phyloP scores from a whole-genome alignment of 768 basidiomycete genomes.

The Podaxis rugospora region DNA sequence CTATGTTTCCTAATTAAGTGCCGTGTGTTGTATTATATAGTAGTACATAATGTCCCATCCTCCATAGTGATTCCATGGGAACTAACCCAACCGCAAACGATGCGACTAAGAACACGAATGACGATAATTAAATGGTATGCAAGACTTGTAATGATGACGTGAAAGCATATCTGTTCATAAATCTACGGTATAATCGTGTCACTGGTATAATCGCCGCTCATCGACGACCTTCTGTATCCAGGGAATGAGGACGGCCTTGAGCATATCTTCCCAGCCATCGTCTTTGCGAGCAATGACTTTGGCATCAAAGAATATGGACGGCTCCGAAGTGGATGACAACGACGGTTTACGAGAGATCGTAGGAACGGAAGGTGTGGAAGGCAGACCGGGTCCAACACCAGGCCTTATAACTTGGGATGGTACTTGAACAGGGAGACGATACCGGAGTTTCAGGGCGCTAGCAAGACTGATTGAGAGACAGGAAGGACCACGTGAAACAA shows the following conservation, averaged over 20 bases:
- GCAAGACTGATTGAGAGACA: slow-evolving; percentile 2
- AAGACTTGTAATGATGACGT: neutral
- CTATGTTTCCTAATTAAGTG: neutral
- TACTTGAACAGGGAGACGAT: slow-evolving; percentile 63
- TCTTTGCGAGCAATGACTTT: slow-evolving; percentile 68
- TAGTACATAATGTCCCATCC: neutral
- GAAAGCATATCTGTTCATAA: neutral
- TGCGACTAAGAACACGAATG: neutral
- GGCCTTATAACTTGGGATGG: slow-evolving; percentile 34
- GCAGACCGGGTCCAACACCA: slow-evolving; percentile 16
- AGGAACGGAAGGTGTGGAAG: slow-evolving; percentile 20
- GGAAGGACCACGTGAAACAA: neutral
- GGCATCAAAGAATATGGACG: slow-evolving; percentile 56
- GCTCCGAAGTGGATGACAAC: slow-evolving; percentile 20
- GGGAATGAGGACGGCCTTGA: slow-evolving; percentile 52
- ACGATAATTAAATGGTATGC: neutral
- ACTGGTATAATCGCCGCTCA: slow-evolving; percentile 32
- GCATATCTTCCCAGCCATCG: slow-evolving; percentile 78
- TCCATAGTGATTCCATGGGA: neutral
- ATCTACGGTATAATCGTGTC: neutral
- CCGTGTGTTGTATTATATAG: neutral
- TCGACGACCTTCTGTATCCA: slow-evolving; percentile 71
- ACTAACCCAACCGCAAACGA: neutral
- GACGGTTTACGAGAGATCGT: slow-evolving; percentile 12
- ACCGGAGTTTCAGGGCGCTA: slow-evolving; percentile 81